These are phyloP conservation scores for Mycena maculata DNA, from an alignment of 768 basidiomycete species.

Conservation along the genomic window DNA sequence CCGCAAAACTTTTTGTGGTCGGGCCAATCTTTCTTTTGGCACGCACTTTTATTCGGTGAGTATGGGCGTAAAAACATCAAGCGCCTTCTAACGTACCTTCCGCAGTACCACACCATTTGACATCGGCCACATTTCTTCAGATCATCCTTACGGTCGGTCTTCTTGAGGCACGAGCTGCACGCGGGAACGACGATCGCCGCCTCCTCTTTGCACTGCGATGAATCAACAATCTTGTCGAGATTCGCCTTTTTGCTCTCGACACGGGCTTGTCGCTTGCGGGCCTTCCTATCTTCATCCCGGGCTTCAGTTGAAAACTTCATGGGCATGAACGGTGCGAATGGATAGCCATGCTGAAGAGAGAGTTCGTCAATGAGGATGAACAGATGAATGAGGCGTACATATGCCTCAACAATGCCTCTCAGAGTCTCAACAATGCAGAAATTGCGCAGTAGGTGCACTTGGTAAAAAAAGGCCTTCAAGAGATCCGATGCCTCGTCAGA, in stretches of 20 bases:
- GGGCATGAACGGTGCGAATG: not conserved
- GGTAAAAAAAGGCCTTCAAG: not conserved
- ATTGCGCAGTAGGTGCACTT: not conserved
- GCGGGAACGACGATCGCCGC: not conserved
- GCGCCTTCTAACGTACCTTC: not conserved
- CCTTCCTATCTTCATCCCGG: not conserved
- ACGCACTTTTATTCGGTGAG: too few relatives aligned
- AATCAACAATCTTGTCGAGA: not conserved
- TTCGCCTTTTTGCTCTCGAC: not conserved
- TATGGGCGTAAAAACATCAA: not conserved
- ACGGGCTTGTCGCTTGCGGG: not conserved
- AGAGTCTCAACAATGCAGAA: constrained; percentile 4
- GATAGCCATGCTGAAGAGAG: constrained; percentile 3
- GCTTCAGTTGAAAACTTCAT: not conserved
- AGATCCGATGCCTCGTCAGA: not conserved
- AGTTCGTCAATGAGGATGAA: not conserved
- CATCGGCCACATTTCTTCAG: constrained; percentile 11
- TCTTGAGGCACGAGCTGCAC: not conserved
- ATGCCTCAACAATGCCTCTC: not conserved
- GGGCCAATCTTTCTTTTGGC: constrained; percentile 19
- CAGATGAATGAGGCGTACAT: not conserved
- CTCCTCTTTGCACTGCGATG: not conserved
- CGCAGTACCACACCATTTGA: constrained; percentile 5
- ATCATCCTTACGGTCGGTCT: not conserved
- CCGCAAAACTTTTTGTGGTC: constrained; percentile 21